Evolutionary conservation across 805 yeast species (phyloP).

Genomic region (Kodamaea laetipori): DNA sequence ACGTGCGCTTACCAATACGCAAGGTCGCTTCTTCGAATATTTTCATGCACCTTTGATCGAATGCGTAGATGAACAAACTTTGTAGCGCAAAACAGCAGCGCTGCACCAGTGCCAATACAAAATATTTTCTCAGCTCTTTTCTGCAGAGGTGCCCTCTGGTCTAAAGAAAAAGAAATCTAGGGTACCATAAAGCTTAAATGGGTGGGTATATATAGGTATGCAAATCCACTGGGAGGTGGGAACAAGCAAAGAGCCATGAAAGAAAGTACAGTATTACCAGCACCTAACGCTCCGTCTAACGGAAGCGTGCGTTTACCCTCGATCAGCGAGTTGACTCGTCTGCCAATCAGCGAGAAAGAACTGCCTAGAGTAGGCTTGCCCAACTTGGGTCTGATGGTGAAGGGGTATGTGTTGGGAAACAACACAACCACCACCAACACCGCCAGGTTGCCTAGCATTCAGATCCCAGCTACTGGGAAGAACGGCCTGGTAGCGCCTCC

Average conservation of each 20-base stretch:
- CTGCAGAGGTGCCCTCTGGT: too few species aligned
- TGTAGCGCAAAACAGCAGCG: too few species aligned
- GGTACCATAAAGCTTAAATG: slow-evolving; percentile 10
- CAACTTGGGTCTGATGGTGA: slow-evolving; percentile 7
- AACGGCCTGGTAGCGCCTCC: neutral
- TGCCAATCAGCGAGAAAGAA: slow-evolving; percentile 9
- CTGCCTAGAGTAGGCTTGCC: slow-evolving; percentile 10
- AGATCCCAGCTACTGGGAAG: neutral
- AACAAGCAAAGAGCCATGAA: neutral
- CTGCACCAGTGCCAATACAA: neutral
- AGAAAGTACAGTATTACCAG: slow-evolving; percentile 10
- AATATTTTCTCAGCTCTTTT: neutral
- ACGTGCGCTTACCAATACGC: too few species aligned
- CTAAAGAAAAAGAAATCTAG: slow-evolving; percentile 2
- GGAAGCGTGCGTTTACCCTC: slow-evolving; percentile 16
- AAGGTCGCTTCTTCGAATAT: neutral
- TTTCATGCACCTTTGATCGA: neutral
- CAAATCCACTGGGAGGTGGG: neutral
- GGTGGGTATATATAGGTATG: slow-evolving; percentile 2
- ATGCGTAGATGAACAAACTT: neutral
- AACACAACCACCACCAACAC: slow-evolving; percentile 3
- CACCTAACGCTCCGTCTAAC: slow-evolving; percentile 11
- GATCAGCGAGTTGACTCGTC: slow-evolving; percentile 19
- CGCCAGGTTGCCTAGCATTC: slow-evolving; percentile 2
- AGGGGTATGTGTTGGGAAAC: slow-evolving; percentile 13